Percentiles rank a stretch among this genome's conserved stretches.
Conservation (phyloP, 169 alveolate genomes). For the Cyclospora cayetanensis region DNA sequence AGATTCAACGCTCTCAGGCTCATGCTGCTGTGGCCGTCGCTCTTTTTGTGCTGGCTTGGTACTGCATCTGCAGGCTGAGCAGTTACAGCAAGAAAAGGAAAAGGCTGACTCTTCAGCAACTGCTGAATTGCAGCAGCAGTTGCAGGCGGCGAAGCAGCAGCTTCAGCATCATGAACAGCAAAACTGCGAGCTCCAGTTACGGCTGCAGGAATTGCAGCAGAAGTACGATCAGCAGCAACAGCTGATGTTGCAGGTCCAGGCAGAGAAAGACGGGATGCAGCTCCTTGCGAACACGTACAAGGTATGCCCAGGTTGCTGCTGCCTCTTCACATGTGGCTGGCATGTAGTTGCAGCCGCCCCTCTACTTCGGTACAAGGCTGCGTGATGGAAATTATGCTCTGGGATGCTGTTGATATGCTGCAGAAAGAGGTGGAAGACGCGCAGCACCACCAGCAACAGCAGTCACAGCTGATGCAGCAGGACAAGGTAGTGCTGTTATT, state of each 20-base stretch:
- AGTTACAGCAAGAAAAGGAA: constrained; percentile 31
- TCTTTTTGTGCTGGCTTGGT: not conserved
- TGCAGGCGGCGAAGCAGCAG: constrained; percentile 26
- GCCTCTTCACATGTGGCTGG: too few species aligned
- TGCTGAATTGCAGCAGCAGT: constrained; percentile 50
- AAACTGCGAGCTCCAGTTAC: not conserved
- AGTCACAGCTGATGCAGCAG: not conserved
- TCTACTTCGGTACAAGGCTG: not conserved
- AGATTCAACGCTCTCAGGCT: not conserved
- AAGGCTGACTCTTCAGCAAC: not conserved
- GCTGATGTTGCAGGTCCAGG: constrained; percentile 40
- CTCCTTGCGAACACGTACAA: constrained; percentile 22
- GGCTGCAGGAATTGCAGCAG: constrained; percentile 44
- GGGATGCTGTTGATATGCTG: not conserved
- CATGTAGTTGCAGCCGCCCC: not conserved
- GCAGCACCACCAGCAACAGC: constrained; percentile 5
- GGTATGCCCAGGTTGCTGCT: not conserved
- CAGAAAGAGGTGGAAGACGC: constrained; percentile 50
- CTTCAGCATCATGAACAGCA: constrained; percentile 43
- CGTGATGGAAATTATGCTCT: not conserved
- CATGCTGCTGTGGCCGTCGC: not conserved
- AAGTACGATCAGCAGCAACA: constrained; percentile 47
- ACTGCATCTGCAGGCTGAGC: constrained; percentile 41
- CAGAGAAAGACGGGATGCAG: constrained; percentile 31
- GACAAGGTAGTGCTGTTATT: not conserved